A percentile compares a stretch with the other conserved stretches of the same genome.
Evolutionary conservation across 306 rosid genomes (phyloP).

Genomic region (Acmispon strigosus): DNA sequence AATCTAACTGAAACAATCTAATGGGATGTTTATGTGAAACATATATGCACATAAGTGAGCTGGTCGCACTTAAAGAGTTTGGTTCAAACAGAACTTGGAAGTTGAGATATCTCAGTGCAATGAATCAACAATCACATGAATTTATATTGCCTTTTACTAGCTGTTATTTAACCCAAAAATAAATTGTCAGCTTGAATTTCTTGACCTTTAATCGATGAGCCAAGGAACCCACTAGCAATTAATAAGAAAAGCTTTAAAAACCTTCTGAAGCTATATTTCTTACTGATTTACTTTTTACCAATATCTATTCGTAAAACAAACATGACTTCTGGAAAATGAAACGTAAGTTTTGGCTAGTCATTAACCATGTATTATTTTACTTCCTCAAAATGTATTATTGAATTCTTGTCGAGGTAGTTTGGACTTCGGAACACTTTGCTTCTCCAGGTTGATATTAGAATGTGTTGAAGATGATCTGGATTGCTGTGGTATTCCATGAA

Average conservation of each 20-base stretch:
- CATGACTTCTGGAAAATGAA: background rate
- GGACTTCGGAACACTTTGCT: background rate
- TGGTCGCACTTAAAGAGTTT: background rate
- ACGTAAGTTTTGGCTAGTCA: background rate
- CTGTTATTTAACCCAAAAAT: background rate
- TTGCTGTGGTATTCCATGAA: too few species aligned
- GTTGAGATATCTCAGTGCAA: background rate
- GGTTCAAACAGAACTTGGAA: background rate
- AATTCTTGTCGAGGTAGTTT: background rate
- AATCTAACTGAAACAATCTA: background rate
- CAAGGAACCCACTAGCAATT: background rate
- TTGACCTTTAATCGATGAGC: background rate
- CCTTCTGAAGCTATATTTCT: background rate
- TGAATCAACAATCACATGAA: background rate
- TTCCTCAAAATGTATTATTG: background rate
- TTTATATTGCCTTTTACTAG: background rate
- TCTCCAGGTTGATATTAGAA: background rate
- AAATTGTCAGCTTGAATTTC: background rate
- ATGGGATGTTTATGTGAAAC: constrained; percentile 4
- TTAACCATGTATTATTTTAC: background rate
- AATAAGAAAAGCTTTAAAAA: background rate
- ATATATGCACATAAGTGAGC: background rate
- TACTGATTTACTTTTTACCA: background rate
- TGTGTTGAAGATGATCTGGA: background rate
- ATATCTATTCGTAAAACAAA: background rate